Percentiles rank a stretch among this genome's conserved stretches.
Conservation (phyloP, 345 rosid genomes). For the Gynandropsis gynandra region DNA sequence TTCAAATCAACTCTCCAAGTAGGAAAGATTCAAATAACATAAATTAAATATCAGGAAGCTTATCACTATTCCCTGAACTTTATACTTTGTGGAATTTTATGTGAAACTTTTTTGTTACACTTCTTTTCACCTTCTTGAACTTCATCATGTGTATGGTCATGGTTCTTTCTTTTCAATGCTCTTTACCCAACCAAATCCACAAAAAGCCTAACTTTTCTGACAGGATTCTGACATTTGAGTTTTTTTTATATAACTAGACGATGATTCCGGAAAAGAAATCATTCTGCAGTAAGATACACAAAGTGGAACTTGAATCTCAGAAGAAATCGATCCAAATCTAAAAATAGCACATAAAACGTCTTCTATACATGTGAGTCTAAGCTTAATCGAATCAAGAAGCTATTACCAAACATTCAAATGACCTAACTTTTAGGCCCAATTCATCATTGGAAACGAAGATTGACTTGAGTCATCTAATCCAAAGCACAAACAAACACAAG, state of each 20-base stretch:
- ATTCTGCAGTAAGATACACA: slow-evolving; percentile 1
- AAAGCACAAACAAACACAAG: neutral
- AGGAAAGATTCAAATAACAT: neutral
- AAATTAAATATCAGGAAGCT: neutral
- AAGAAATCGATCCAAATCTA: neutral
- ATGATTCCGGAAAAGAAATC: slow-evolving; percentile 5
- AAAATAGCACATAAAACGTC: neutral
- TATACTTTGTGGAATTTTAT: no score
- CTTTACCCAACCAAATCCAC: neutral
- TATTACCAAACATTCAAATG: neutral
- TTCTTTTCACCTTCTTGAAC: no score
- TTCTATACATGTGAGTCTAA: neutral
- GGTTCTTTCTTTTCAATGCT: neutral
- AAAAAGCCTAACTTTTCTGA: neutral
- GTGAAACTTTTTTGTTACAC: no score
- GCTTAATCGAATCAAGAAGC: slow-evolving; percentile 4
- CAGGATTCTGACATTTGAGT: slow-evolving; percentile 11
- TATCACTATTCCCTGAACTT: no score
- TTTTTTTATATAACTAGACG: neutral
- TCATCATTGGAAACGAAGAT: no score
- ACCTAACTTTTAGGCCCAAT: neutral
- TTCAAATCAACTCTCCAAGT: no score
- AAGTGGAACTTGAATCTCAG: no score
- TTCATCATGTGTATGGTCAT: no score
- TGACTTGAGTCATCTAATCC: neutral